Evolutionary conservation across 352 stramenopile species (phyloP), one percentile per base, ranked within the genome.

Genomic region (Pythium plurisporium): DNA sequence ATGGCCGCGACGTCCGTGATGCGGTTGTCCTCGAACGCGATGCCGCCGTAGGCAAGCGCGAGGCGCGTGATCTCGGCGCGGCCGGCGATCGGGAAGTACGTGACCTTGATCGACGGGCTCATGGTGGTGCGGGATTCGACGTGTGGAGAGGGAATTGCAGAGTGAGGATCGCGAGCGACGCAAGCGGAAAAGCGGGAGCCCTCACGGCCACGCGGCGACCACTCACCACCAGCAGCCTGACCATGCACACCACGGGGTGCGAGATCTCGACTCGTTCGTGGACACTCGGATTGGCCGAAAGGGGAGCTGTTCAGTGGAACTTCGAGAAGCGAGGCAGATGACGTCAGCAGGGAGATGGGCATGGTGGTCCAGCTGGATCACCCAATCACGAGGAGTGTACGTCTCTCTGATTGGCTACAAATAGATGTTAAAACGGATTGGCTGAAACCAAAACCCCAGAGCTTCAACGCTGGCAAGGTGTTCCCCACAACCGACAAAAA

Each of bases 11-110:
- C 80, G 30, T 70, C 62, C 4, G 50, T n/a, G 10, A 90, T 8
- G 42, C 73, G 75, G 12, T 72, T 52, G 48, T 87, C 76, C 26
- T 76, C 70, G 46, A 88, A 90, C 11, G 61, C 52, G n/a, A 90
- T 55, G 10, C 69, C 64, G 31, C 66, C 75, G 30, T 61, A 70
- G 1, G 54, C 60, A 36, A 90, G 54, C 23, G 76, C 20, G 10
- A 88, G 69, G 30, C 80, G 73, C 31, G 69, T 65, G 45, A 87
- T 34, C 64, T 88, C 76, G 19, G 52, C 77, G 25, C 77, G 75
- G 41, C 72, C 78, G 23, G 67, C 17, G 27, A 63, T 30, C 27
- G 70, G 34, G 55, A 86, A 87, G 70, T 87, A 87, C 7, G 50
- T 70, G 23, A 86, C 31, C 41, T 47, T 47, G 41, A 47, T 15